A percentile compares a stretch with the other conserved stretches of the same genome.
Evolutionary conservation across 2,329 filamentous ascomycete genomes (phyloP).

Genomic region (Aspergillus fumigatus): DNA sequence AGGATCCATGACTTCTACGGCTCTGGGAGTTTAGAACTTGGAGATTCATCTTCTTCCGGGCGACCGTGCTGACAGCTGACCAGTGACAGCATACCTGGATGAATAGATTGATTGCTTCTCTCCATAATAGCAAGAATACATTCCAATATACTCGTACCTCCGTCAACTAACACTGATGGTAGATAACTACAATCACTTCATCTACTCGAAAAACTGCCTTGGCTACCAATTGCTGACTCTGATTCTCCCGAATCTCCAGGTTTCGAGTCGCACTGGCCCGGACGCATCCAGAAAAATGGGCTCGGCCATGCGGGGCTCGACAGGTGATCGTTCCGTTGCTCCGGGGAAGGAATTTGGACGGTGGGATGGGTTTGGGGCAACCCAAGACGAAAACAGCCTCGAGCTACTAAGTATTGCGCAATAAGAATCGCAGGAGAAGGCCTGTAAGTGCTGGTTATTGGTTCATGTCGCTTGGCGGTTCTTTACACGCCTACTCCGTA

Average conservation of each 20-base stretch:
- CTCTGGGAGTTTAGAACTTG: background rate
- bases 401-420: background rate
- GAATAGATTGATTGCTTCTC: background rate
- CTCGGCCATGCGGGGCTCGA: slow-evolving; percentile 33
- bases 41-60: slow-evolving; percentile 2
- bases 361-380: background rate
- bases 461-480: background rate
- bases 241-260: slow-evolving; percentile 2
- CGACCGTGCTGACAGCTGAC: slow-evolving; percentile 3
- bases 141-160: background rate
- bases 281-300: slow-evolving; percentile 13
- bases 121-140: background rate
- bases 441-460: background rate
- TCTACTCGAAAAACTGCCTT: background rate
- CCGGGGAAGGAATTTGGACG: slow-evolving; percentile 22
- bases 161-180: background rate
- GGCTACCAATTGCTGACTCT: background rate
- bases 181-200: background rate
- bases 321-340: slow-evolving; percentile 29
- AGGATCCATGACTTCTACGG: background rate
- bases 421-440: background rate
- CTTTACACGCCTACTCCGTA: background rate
- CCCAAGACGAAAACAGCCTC: background rate
- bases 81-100: background rate
- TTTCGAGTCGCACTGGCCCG: slow-evolving; percentile 5